Evolutionary conservation across 2,329 filamentous ascomycete species (phyloP), one percentile per base, ranked within the genome.

Genomic region (Pyrenophora tritici-repentis): DNA sequence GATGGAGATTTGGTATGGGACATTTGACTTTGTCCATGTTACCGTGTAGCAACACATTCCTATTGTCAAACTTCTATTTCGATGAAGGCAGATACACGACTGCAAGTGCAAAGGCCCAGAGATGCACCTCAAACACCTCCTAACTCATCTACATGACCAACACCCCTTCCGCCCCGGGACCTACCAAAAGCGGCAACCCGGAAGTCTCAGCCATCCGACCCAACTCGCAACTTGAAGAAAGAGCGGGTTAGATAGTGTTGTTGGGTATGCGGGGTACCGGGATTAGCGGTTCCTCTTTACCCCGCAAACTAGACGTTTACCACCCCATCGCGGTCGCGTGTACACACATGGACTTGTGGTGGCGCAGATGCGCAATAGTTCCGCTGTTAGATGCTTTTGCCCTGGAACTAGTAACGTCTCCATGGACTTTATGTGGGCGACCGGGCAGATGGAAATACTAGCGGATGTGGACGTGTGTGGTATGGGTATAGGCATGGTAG

Each of bases 271-370:
- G 60, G 62, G 60, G 62, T 58, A 49, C 52, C 40, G 34, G 37
- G 42, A 32, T 38, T 32, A 41, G 35, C 24, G 14, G 26, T 29
- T n/a, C 38, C 14, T 12, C 14, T 12, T 24, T 58, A 62, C 60
- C 60, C 62, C 62, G 62, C 62, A 60, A 40, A 18, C 42, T 55
- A 47, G 37, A 14, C 48, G 40, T 46, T 60, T 56, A 49, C 49
- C 38, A 56, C 29, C 3, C 39, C 47, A 37, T 55, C 32, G 47
- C 29, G 29, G 17, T 55, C 39, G 50, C 20, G 33, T 50, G 47
- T 55, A 45, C 8, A 20, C 18, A 20, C 18, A 20, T 24, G 22
- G 6, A 24, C 6, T 52, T 52, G 32, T 50, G 18, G 41, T 32
- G 6, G 22, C 2, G 36, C 10, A 33, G 7, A 22, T 18, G 9